A percentile compares a stretch with the other conserved stretches of the same genome.
phyloP scores from a whole-genome alignment of 345 rosid species.

The Salix dunnii region DNA sequence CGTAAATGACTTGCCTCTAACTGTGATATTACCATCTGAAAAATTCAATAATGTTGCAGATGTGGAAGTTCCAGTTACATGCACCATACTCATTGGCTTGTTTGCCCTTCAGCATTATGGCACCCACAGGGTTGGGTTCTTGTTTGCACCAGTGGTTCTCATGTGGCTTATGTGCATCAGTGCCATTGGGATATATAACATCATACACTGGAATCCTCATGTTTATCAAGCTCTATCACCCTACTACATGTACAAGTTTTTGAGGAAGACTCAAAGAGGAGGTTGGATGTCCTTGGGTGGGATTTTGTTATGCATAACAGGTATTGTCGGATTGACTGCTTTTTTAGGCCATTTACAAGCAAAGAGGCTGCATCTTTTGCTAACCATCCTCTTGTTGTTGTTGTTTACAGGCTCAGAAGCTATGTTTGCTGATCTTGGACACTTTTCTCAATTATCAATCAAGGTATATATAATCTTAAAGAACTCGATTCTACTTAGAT shows the following conservation, averaged over 20 bases:
- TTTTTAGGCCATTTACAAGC: conserved; percentile 3
- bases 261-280: conserved; percentile 68
- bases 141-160: conserved; percentile 81
- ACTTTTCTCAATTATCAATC: conserved; percentile 84
- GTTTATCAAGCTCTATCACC: conserved; percentile 88
- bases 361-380: neutral
- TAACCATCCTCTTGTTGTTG: neutral
- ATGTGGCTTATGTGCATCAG: conserved; percentile 80
- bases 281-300: conserved; percentile 96
- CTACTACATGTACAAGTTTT: conserved; percentile 64
- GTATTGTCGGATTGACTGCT: conserved; percentile 24
- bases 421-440: conserved; percentile 97
- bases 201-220: conserved; percentile 76
- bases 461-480: conserved; percentile 42
- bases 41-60: conserved; percentile 45
- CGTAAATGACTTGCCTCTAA: neutral
- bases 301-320: conserved; percentile 78
- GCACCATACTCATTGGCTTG: conserved; percentile 66
- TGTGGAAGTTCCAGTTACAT: conserved; percentile 72
- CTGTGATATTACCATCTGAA: conserved; percentile 14
- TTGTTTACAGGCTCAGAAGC: conserved; percentile 76
- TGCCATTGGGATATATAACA: conserved; percentile 69
- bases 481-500: neutral
- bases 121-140: conserved; percentile 80
- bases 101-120: conserved; percentile 94